A percentile compares a stretch with the other conserved stretches of the same genome.
Conservation (phyloP, 2,329 filamentous ascomycete genomes). For the Trichoderma koningii region DNA sequence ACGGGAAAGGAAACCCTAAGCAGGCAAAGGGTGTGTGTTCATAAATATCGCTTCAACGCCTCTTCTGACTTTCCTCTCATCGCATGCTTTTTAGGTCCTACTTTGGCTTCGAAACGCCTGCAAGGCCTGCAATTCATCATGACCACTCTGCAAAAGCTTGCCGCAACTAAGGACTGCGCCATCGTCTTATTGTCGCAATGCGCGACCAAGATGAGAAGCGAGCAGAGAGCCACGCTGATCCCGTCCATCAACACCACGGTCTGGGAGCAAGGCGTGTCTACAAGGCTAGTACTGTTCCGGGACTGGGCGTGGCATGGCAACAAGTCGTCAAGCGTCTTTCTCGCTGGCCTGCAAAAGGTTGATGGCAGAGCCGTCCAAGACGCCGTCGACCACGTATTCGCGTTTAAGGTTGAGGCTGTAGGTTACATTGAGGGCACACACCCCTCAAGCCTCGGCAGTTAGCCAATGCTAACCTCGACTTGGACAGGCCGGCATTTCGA, state of each 20-base stretch:
- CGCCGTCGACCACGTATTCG: conserved; percentile 48
- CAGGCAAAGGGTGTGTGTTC: conserved; percentile 42
- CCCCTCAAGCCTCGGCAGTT: conserved; percentile 25
- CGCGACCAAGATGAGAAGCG: conserved; percentile 74
- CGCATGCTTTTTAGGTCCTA: conserved; percentile 37
- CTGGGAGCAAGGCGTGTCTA: conserved; percentile 79
- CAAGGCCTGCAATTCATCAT: conserved; percentile 65
- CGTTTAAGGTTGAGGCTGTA: conserved; percentile 54
- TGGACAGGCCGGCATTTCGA: conserved; percentile 47
- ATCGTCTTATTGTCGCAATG: conserved; percentile 78
- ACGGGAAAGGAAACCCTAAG: conserved; percentile 43
- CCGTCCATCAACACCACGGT: conserved; percentile 73
- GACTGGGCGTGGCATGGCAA: conserved; percentile 65
- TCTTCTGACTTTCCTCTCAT: conserved; percentile 2
- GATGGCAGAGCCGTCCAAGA: conserved; percentile 53
- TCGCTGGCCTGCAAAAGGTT: conserved; percentile 67
- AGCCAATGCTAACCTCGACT: conserved; percentile 32
- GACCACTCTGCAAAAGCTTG: conserved; percentile 72
- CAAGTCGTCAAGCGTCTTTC: conserved; percentile 52
- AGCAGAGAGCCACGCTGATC: conserved; percentile 66
- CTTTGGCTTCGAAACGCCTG: conserved; percentile 47
- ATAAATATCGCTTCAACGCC: no score
- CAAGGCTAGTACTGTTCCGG: conserved; percentile 74
- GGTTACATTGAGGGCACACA: conserved; percentile 29
- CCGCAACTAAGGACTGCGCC: conserved; percentile 70